Evolutionary conservation across 768 basidiomycete genomes (phyloP).

Genomic region (Lentinula detonsa): DNA sequence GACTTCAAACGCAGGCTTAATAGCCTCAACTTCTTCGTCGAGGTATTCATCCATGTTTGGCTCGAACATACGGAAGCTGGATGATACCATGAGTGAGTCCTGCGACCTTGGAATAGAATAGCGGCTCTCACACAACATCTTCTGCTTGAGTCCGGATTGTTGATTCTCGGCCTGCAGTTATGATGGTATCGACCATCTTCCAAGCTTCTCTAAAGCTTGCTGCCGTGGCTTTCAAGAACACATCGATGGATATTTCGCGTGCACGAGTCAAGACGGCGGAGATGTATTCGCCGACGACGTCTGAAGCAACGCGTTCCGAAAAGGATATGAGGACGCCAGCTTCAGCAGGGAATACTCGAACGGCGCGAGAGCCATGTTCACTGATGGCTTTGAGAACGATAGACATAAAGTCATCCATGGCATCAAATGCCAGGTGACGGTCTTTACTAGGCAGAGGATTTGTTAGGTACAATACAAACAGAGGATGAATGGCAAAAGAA

Average conservation of each 20-base stretch:
- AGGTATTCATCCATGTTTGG: conserved; percentile 97
- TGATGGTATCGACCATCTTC: conserved; percentile 74
- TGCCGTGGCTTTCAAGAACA: conserved; percentile 80
- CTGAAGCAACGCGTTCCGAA: conserved; percentile 75
- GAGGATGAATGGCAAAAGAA: conserved; percentile 9
- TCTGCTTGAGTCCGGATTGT: conserved; percentile 54
- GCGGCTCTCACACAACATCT: conserved; percentile 70
- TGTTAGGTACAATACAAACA: conserved; percentile 2
- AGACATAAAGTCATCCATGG: conserved; percentile 91
- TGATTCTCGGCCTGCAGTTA: conserved; percentile 43
- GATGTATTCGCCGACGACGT: conserved; percentile 91
- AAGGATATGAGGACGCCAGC: conserved; percentile 78
- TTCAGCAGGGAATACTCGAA: conserved; percentile 78
- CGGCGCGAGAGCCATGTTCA: conserved; percentile 76
- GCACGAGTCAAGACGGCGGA: conserved; percentile 70
- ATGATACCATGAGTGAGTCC: conserved; percentile 9
- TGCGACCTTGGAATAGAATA: not conserved
- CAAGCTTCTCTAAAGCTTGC: conserved; percentile 88
- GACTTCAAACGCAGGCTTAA: conserved; percentile 66
- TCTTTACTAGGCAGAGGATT: conserved; percentile 32
- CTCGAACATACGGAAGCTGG: conserved; percentile 92
- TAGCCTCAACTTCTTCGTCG: conserved; percentile 83
- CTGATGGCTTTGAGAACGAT: conserved; percentile 56
- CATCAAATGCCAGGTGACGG: conserved; percentile 73
- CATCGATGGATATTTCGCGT: conserved; percentile 62